Percentiles rank a stretch among this genome's conserved stretches.
Conservation (phyloP, 2,329 filamentous ascomycete species). For the Chrysoporthe cubensis region DNA sequence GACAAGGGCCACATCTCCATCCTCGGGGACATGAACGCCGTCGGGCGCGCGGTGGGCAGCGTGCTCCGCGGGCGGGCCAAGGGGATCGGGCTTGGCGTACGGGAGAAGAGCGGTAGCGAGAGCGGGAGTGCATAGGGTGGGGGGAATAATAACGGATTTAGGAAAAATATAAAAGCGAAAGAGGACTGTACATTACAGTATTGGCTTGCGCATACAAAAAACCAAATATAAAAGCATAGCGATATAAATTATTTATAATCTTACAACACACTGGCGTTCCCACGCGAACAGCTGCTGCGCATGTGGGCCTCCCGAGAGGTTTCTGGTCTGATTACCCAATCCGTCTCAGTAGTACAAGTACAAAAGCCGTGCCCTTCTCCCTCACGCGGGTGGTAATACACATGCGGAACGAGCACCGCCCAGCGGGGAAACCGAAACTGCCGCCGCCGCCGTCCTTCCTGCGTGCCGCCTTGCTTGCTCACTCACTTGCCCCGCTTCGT, state of each 20-base stretch:
- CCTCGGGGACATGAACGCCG: constrained; percentile 80
- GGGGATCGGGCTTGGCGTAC: constrained; percentile 69
- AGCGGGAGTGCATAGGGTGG: neutral
- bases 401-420: neutral
- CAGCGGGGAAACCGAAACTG: neutral
- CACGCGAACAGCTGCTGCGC: no score
- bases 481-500: constrained; percentile 57
- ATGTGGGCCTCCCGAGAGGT: no score
- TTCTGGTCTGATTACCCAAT: no score
- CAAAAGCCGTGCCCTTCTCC: neutral
- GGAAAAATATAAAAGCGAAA: constrained; percentile 3
- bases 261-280: no score
- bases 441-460: no score
- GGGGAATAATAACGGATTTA: neutral
- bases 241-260: no score
- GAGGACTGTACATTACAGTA: neutral
- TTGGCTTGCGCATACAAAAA: neutral
- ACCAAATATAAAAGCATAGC: no score
- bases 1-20: constrained; percentile 88
- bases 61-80: constrained; percentile 68
- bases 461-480: no score
- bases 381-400: neutral
- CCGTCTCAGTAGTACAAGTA: neutral
- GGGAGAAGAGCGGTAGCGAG: neutral
- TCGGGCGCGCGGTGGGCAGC: constrained; percentile 74